Evolutionary conservation across 1,139 yeast genomes (phyloP).

Genomic region (Blastobotrys apis): DNA sequence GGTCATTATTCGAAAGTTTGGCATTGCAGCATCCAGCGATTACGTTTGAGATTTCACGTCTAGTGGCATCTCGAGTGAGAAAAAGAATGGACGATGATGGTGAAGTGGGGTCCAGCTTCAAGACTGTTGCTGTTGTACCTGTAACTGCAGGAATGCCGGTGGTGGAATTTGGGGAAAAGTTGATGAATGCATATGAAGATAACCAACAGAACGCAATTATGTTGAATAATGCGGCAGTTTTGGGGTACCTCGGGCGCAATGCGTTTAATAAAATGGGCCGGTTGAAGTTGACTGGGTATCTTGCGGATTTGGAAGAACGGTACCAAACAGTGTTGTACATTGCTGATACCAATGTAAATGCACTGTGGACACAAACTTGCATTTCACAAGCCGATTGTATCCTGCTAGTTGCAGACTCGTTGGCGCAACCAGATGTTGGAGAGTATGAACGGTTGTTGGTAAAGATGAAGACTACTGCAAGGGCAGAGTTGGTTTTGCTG

Average conservation of each 20-base stretch:
- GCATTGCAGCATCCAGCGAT: constrained; percentile 84
- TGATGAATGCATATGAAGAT: constrained; percentile 63
- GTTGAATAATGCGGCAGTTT: constrained; percentile 74
- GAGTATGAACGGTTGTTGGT: constrained; percentile 77
- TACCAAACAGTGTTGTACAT: constrained; percentile 83
- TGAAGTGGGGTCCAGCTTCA: constrained; percentile 44
- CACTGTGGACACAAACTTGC: constrained; percentile 90
- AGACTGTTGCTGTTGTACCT: constrained; percentile 84
- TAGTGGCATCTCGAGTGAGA: constrained; percentile 71
- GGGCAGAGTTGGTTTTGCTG: constrained; percentile 78
- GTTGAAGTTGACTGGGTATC: constrained; percentile 79
- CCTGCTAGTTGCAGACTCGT: constrained; percentile 46
- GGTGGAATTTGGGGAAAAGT: constrained; percentile 70
- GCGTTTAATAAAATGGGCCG: constrained; percentile 89
- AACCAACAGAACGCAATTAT: constrained; percentile 74
- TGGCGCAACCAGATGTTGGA: constrained; percentile 65
- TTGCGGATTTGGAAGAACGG: constrained; percentile 86
- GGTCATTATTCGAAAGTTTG: constrained; percentile 78
- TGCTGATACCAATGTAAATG: constrained; percentile 77
- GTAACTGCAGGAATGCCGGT: constrained; percentile 78
- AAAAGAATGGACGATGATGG: constrained; percentile 23
- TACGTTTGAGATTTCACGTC: constrained; percentile 83
- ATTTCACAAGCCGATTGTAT: constrained; percentile 93
- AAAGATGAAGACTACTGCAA: constrained; percentile 75
- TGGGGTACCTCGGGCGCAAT: constrained; percentile 80